A percentile compares a stretch with the other conserved stretches of the same genome.
phyloP scores from a whole-genome alignment of 2,329 filamentous ascomycete genomes.

The Tolypocladium pustulatum region DNA sequence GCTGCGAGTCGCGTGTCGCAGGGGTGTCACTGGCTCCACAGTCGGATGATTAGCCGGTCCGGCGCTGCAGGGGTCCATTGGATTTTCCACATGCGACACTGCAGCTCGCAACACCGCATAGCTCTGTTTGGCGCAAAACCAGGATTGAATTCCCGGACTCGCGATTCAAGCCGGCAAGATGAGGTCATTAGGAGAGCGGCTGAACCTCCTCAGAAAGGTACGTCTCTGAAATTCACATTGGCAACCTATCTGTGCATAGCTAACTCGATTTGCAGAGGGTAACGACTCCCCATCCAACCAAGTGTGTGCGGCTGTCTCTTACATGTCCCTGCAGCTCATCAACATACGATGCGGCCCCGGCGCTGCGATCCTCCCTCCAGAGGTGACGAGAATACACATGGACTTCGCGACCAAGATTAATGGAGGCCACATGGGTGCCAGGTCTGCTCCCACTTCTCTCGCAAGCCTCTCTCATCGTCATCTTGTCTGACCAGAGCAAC shows the following conservation, averaged over 20 bases:
- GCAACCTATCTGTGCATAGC: neutral
- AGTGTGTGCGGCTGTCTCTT: constrained; percentile 9
- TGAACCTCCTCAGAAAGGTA: constrained; percentile 65
- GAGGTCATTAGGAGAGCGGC: constrained; percentile 50
- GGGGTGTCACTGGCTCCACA: neutral
- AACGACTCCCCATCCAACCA: constrained; percentile 9
- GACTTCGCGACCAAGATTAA: constrained; percentile 54
- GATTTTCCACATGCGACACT: constrained; percentile 14
- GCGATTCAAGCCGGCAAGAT: constrained; percentile 14
- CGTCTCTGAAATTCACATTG: constrained; percentile 19
- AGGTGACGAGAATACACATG: constrained; percentile 66
- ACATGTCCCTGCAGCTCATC: constrained; percentile 48
- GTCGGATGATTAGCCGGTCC: constrained; percentile 15
- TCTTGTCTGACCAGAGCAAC: neutral
- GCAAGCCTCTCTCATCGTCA: constrained; percentile 3
- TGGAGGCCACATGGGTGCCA: constrained; percentile 61
- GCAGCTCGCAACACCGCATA: neutral
- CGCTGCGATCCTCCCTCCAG: constrained; percentile 67
- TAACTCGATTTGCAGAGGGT: constrained; percentile 29
- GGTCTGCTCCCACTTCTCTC: constrained; percentile 36
- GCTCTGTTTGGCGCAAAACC: constrained; percentile 1
- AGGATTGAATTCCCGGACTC: neutral
- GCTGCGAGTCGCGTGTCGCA: neutral
- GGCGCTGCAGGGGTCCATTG: constrained; percentile 9
- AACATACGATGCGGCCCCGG: constrained; percentile 71